Percentiles rank a stretch among this genome's conserved stretches.
Conservation (phyloP, 1,139 yeast species). For the Kurtzmaniella quercitrusa region DNA sequence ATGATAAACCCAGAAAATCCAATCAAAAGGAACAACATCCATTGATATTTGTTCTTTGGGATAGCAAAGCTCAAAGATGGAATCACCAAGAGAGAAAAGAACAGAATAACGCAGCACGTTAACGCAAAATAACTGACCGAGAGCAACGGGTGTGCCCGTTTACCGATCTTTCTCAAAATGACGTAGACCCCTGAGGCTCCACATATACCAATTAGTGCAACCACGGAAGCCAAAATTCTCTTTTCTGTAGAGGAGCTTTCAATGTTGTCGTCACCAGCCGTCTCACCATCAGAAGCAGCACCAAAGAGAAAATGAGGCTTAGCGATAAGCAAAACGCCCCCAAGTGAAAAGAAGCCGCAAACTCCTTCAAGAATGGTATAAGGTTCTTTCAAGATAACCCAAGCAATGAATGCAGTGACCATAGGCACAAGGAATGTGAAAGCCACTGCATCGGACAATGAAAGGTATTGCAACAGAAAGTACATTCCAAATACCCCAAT, state of each 20-base stretch:
- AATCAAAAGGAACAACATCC: conserved; percentile 57
- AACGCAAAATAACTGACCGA: conserved; percentile 77
- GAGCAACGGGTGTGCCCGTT: conserved; percentile 71
- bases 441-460: conserved; percentile 73
- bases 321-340: conserved; percentile 78
- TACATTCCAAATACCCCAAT: conserved; percentile 76
- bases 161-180: conserved; percentile 69
- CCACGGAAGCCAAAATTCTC: conserved; percentile 53
- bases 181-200: conserved; percentile 74
- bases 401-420: conserved; percentile 73
- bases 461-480: conserved; percentile 67
- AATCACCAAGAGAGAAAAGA: conserved; percentile 47
- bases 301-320: conserved; percentile 77
- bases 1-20: conserved; percentile 79
- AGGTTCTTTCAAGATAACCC: conserved; percentile 61
- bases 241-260: conserved; percentile 40
- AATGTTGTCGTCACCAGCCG: conserved; percentile 25
- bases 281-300: conserved; percentile 25
- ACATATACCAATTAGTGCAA: conserved; percentile 65
- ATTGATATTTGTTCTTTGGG: conserved; percentile 59
- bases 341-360: conserved; percentile 65
- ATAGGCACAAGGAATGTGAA: conserved; percentile 78
- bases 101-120: conserved; percentile 52
- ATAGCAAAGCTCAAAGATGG: conserved; percentile 60
- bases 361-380: conserved; percentile 63